Conservation (phyloP, 805 yeast species). For the Schwanniomyces pseudopolymorphus region DNA sequence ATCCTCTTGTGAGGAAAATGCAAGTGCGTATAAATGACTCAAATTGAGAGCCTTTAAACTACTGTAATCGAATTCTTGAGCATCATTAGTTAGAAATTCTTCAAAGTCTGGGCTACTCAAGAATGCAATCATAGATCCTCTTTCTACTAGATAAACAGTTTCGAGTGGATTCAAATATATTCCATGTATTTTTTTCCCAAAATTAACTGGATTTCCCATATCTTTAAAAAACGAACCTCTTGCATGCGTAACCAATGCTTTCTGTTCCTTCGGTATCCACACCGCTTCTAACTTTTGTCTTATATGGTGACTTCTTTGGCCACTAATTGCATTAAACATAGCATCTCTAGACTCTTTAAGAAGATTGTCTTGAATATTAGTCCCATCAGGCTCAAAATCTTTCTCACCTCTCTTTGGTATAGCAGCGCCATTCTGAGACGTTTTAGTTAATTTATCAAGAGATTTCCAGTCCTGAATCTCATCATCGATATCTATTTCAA, state of each 20-base stretch:
- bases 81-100: slow-evolving; percentile 17
- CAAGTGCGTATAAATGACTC: slow-evolving; percentile 60
- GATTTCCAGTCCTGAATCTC: slow-evolving; percentile 37
- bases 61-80: slow-evolving; percentile 21
- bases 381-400: slow-evolving; percentile 83
- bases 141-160: slow-evolving; percentile 70
- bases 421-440: slow-evolving; percentile 1
- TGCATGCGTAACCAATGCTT: slow-evolving; percentile 43
- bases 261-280: slow-evolving; percentile 32
- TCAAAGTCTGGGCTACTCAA: slow-evolving; percentile 19
- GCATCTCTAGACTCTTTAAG: slow-evolving; percentile 58
- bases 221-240: slow-evolving; percentile 74
- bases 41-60: slow-evolving; percentile 47
- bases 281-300: slow-evolving; percentile 56
- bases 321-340: slow-evolving; percentile 68
- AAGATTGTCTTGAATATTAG: slow-evolving; percentile 46
- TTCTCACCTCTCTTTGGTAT: slow-evolving; percentile 80
- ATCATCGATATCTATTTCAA: slow-evolving; percentile 18
- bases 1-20: slow-evolving; percentile 35
- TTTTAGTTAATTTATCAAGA: slow-evolving; percentile 5
- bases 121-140: slow-evolving; percentile 55
- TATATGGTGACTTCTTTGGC: slow-evolving; percentile 45
- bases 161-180: slow-evolving; percentile 65
- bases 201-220: slow-evolving; percentile 56
- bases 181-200: slow-evolving; percentile 17